Evolutionary conservation across 768 basidiomycete species (phyloP), one percentile per base, ranked within the genome.

Genomic region (Lentinula edodes): DNA sequence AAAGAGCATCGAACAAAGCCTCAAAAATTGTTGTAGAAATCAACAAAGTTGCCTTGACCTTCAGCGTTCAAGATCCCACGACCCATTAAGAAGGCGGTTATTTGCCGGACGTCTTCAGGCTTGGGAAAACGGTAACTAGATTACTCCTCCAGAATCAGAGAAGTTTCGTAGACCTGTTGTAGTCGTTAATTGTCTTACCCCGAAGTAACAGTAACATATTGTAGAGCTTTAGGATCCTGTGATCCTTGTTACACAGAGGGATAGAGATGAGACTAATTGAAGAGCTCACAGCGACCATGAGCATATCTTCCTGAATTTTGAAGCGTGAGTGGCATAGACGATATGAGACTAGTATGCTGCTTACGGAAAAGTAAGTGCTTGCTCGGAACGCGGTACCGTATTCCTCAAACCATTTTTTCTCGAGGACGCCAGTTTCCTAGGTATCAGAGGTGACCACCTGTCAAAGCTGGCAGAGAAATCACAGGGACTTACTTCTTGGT

Each of bases 31-130:
- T 10, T 23, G 7, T n/a, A 35, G 13, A 32, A 28, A n/a, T 18
- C 18, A 35, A 12, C 15, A 32, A 18, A 9, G 58, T 15, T 38
- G 32, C 23, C 23, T 32, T 9, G 4, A 71, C 71, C 70, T 28
- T 71, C 69, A 9, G 69, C 71, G 64, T 65, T 69, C 7, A 64
- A 63, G n/a, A 71, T 52, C 1, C 71, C 69, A 45, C 61, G 61
- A 32, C 70, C 72, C 65, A 66, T n/a, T 64, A 51, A 13, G 66
- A 55, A 12, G 63, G 58, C 2, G 64, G 66, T 7, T 64, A 57
- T 8, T 60, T 59, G 20, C 65, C 63, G 20, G 62, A 62, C 45
- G 63, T 68, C 15, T 61, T 65, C 34, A 63, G 65, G 53, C 70
- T 69, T 36, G 66, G 70, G 60, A 58, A 67, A 72, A 28, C 65